Evolutionary conservation across 2,329 filamentous ascomycete species (phyloP).

Genomic region (Aureobasidium sp.): DNA sequence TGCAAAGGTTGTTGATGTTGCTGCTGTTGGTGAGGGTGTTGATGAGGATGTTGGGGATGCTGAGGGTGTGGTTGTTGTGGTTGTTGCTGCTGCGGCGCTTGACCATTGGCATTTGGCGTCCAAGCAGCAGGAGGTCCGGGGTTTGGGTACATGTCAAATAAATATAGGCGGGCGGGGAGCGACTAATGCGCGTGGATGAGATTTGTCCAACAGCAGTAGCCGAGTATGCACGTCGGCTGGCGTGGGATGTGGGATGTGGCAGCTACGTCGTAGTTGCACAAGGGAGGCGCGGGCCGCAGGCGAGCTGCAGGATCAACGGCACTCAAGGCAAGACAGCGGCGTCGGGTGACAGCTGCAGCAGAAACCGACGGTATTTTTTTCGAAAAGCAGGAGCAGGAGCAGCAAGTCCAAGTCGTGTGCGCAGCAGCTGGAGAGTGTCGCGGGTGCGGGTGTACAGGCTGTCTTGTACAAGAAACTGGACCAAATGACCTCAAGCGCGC

Average conservation of each 20-base stretch:
- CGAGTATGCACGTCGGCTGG: slow-evolving; percentile 16
- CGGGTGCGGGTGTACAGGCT: slow-evolving; percentile 1
- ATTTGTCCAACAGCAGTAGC: slow-evolving; percentile 13
- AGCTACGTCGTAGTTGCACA: slow-evolving; percentile 14
- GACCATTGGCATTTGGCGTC: slow-evolving; percentile 22
- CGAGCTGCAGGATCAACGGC: slow-evolving; percentile 17
- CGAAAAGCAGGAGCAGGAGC: background rate
- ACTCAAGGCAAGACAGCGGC: slow-evolving; percentile 14
- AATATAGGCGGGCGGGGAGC: slow-evolving; percentile 3
- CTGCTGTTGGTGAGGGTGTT: slow-evolving; percentile 20
- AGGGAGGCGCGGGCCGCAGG: slow-evolving; percentile 18
- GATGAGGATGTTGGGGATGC: slow-evolving; percentile 19
- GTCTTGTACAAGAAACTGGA: slow-evolving; percentile 11
- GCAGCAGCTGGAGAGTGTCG: background rate
- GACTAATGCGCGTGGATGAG: slow-evolving; percentile 14
- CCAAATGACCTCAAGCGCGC: slow-evolving; percentile 17
- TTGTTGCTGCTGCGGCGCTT: slow-evolving; percentile 18
- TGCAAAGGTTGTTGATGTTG: slow-evolving; percentile 7
- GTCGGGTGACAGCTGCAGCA: slow-evolving; percentile 16
- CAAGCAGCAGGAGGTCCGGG: slow-evolving; percentile 20
- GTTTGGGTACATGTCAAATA: slow-evolving; percentile 20
- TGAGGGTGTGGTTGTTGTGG: slow-evolving; percentile 17
- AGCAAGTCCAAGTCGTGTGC: background rate
- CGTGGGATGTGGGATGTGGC: slow-evolving; percentile 10
- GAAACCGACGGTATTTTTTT: background rate